Conservation (phyloP, 2,329 filamentous ascomycete genomes). For the Aspergillus fructus region DNA sequence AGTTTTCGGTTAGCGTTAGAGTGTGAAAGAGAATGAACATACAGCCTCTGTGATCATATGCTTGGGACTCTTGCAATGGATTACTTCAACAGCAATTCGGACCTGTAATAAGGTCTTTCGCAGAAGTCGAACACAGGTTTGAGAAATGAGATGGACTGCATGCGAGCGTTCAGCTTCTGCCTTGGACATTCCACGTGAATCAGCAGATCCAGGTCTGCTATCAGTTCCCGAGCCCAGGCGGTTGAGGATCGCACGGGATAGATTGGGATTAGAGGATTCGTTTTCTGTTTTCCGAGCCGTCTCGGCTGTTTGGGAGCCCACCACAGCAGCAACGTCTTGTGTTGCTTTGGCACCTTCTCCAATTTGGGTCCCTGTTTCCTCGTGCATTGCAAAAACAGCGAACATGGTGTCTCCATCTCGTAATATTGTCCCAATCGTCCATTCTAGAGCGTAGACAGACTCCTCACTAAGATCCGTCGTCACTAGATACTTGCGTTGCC, state of each 20-base stretch:
- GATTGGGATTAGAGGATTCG: constrained; percentile 26
- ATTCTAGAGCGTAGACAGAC: constrained; percentile 91
- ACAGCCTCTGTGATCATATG: constrained; percentile 92
- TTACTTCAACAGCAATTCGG: constrained; percentile 88
- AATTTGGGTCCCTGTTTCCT: constrained; percentile 63
- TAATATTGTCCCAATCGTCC: constrained; percentile 93
- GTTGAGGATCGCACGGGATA: constrained; percentile 32
- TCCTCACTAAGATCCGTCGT: constrained; percentile 94
- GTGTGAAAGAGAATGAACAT: constrained; percentile 29
- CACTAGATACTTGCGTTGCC: constrained; percentile 88
- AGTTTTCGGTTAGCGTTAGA: background rate
- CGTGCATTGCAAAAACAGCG: constrained; percentile 89
- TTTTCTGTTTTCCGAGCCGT: constrained; percentile 42
- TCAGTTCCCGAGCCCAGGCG: constrained; percentile 39
- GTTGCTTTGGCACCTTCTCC: constrained; percentile 74
- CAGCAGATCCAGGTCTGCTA: constrained; percentile 45
- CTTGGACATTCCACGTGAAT: constrained; percentile 55
- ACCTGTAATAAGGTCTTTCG: constrained; percentile 92
- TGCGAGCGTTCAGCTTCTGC: constrained; percentile 76
- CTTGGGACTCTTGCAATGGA: constrained; percentile 97
- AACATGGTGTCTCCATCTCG: constrained; percentile 92
- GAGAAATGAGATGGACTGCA: constrained; percentile 80
- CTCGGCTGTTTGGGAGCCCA: constrained; percentile 61
- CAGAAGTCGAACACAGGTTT: constrained; percentile 78
- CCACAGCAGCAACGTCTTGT: constrained; percentile 70